Evolutionary conservation across 2,329 filamentous ascomycete species (phyloP).

Genomic region (Diaporthe amygdali): DNA sequence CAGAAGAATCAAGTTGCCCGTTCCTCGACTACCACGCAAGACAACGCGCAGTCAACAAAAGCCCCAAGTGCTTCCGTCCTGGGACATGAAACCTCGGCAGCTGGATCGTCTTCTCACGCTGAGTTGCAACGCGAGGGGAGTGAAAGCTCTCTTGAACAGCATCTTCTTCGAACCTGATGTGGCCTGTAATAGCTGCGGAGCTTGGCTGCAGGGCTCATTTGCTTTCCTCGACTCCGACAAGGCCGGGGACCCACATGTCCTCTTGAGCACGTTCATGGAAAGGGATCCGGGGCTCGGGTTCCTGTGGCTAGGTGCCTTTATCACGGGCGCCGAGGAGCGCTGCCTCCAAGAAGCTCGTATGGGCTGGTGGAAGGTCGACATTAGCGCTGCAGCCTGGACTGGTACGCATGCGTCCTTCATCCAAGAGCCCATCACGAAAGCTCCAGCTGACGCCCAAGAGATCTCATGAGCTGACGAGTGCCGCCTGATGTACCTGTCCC

Average conservation of each 20-base stretch:
- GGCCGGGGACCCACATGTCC: neutral
- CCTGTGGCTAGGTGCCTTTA: neutral
- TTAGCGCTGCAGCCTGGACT: neutral
- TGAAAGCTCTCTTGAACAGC: neutral
- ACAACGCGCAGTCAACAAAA: neutral
- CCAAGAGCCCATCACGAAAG: neutral
- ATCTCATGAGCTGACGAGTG: slow-evolving; percentile 6
- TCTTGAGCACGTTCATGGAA: neutral
- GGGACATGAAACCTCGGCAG: neutral
- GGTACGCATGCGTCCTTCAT: neutral
- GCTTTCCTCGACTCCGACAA: neutral
- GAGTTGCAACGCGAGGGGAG: neutral
- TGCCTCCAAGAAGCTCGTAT: neutral
- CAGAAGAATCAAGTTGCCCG: slow-evolving; percentile 19
- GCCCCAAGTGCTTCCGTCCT: neutral
- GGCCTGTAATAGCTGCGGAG: neutral
- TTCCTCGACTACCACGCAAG: neutral
- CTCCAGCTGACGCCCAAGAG: neutral
- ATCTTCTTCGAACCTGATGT: neutral
- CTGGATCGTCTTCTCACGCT: neutral
- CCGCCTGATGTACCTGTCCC: neutral
- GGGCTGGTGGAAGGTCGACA: neutral
- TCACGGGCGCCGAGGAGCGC: neutral
- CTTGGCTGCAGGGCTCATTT: neutral
- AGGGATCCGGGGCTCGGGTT: neutral